These are phyloP conservation scores for Centella asiatica DNA, from an alignment of 129 eudicot species.

Conservation along the genomic window DNA sequence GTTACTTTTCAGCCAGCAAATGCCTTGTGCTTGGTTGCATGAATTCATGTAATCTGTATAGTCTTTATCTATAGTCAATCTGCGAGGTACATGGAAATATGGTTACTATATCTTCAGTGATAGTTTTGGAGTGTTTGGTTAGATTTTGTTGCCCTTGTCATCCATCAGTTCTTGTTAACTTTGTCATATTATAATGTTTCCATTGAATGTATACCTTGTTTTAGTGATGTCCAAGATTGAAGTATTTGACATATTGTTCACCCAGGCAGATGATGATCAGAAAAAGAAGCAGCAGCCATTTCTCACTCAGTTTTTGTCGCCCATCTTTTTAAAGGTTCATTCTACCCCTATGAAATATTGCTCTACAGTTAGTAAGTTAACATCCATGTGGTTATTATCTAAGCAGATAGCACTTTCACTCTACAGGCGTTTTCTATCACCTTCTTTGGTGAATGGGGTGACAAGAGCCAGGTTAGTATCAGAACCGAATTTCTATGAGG, in stretches of 20 bases:
- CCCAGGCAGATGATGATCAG: slow-evolving; percentile 49
- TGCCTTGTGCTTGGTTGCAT: neutral
- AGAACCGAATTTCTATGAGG: neutral
- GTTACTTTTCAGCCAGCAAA: neutral
- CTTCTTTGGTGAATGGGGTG: slow-evolving; percentile 98
- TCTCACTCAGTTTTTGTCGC: slow-evolving; percentile 70
- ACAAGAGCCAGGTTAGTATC: slow-evolving; percentile 83
- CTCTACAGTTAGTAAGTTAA: slow-evolving; percentile 42
- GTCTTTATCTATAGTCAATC: no score
- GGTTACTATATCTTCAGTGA: neutral
- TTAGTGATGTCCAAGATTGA: neutral
- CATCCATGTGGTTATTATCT: slow-evolving; percentile 9
- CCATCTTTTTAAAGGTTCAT: slow-evolving; percentile 81
- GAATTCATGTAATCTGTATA: no score
- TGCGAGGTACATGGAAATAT: neutral
- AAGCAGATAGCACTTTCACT: neutral
- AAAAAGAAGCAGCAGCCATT: slow-evolving; percentile 63
- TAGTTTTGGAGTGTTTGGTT: neutral
- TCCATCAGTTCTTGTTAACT: neutral
- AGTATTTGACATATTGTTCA: neutral
- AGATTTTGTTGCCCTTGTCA: neutral
- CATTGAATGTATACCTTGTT: neutral
- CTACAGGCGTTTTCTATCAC: slow-evolving; percentile 85
- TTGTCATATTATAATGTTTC: neutral
- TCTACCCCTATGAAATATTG: neutral